A percentile compares a stretch with the other conserved stretches of the same genome.
phyloP scores from a whole-genome alignment of 805 yeast species.

The Zygotorulaspora florentina region DNA sequence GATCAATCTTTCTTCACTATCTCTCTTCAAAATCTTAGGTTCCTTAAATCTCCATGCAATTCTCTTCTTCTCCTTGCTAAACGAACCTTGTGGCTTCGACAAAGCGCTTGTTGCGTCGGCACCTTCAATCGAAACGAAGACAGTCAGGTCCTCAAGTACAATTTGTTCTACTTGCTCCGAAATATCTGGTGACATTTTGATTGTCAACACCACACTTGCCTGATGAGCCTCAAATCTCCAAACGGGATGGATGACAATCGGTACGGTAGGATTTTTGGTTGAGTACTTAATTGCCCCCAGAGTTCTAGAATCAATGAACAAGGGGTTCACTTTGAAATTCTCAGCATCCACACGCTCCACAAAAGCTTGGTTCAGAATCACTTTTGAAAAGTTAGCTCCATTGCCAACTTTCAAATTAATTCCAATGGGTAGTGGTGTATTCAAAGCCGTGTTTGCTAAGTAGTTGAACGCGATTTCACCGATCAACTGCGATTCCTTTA shows the following conservation, averaged over 20 bases:
- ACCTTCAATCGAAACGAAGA: slow-evolving; percentile 55
- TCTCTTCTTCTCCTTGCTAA: slow-evolving; percentile 79
- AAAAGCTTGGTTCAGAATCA: slow-evolving; percentile 51
- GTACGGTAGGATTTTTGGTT: slow-evolving; percentile 50
- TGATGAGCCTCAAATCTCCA: slow-evolving; percentile 89
- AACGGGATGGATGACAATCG: slow-evolving; percentile 69
- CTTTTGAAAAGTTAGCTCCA: slow-evolving; percentile 41
- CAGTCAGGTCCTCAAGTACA: slow-evolving; percentile 36
- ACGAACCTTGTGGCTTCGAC: slow-evolving; percentile 88
- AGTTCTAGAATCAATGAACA: slow-evolving; percentile 55
- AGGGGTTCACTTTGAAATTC: slow-evolving; percentile 46
- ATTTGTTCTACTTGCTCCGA: slow-evolving; percentile 34
- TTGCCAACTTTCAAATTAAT: slow-evolving; percentile 42
- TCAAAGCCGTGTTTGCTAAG: slow-evolving; percentile 33
- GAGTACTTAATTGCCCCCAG: slow-evolving; percentile 80
- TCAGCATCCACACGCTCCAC: slow-evolving; percentile 45
- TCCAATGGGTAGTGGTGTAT: slow-evolving; percentile 38
- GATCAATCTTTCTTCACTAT: slow-evolving; percentile 61
- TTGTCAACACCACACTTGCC: slow-evolving; percentile 75
- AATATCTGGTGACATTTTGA: slow-evolving; percentile 39
- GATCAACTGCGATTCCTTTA: slow-evolving; percentile 55
- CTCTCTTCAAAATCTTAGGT: slow-evolving; percentile 37
- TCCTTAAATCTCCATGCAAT: slow-evolving; percentile 75
- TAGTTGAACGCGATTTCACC: slow-evolving; percentile 88
- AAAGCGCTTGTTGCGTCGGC: slow-evolving; percentile 69